Conservation (phyloP, 129 eudicot species). For the Arctium lappa region DNA sequence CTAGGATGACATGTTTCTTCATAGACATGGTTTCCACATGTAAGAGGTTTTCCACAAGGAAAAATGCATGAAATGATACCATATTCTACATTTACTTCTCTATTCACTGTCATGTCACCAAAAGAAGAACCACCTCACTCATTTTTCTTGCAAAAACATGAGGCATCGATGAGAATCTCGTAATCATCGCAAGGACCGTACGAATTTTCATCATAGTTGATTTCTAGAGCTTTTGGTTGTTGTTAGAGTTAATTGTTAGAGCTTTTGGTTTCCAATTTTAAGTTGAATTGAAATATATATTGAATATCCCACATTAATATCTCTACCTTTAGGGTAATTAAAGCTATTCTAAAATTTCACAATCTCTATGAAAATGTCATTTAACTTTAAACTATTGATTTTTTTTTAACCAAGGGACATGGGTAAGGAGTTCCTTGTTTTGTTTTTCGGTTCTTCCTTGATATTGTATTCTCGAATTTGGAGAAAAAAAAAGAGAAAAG, state of each 20-base stretch:
- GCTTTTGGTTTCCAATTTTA: not conserved
- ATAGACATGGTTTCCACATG: conserved; percentile 74
- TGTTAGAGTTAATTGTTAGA: not conserved
- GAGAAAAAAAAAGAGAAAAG: too few relatives aligned
- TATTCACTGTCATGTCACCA: conserved; percentile 79
- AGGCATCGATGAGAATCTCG: conserved; percentile 53
- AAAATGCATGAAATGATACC: conserved; percentile 67
- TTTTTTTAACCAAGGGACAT: not conserved
- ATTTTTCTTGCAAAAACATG: conserved; percentile 77
- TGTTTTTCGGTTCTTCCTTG: not conserved
- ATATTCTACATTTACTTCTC: conserved; percentile 71
- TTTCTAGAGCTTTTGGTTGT: not conserved
- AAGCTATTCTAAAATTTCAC: not conserved
- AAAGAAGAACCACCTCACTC: conserved; percentile 55
- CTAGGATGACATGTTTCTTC: conserved; percentile 77
- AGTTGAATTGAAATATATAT: not conserved
- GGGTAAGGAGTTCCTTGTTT: too few relatives aligned
- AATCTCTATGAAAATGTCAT: too few relatives aligned
- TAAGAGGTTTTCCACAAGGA: conserved; percentile 55
- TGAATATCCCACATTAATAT: not conserved
- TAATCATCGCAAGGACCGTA: conserved; percentile 69
- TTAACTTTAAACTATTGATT: not conserved
- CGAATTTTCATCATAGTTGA: not conserved
- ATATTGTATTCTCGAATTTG: too few relatives aligned
- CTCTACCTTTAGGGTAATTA: not conserved